Conservation (phyloP, 192 early-diverging fungal genomes). For the Rhizophagus clarus region DNA sequence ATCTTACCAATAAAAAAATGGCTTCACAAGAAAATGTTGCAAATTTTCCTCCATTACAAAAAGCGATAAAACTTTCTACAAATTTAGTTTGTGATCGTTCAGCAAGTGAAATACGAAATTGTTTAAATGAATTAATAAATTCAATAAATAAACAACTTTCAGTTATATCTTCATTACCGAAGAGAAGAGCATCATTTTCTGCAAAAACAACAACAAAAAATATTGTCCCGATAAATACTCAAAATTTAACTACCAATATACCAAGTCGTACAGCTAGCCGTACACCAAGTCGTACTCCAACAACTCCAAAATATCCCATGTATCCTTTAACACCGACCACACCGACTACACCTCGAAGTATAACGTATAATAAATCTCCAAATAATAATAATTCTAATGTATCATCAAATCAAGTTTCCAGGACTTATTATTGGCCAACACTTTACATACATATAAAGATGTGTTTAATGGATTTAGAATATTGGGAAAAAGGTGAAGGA, state of each 20-base stretch:
- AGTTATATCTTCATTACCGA: neutral
- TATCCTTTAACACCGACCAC: neutral
- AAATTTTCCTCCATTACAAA: neutral
- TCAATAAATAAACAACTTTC: neutral
- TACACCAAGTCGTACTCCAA: neutral
- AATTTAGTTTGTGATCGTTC: neutral
- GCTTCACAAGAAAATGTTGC: neutral
- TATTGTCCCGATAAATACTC: too few relatives aligned
- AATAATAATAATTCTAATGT: neutral
- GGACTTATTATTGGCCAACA: conserved; percentile 1
- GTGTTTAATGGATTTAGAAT: conserved; percentile 2
- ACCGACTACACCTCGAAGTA: neutral
- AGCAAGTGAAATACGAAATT: neutral
- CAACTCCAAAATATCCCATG: neutral
- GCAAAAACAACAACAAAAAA: too few relatives aligned
- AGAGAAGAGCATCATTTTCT: neutral
- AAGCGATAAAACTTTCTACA: neutral
- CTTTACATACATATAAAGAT: neutral
- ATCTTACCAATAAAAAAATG: neutral
- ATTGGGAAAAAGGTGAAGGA: neutral
- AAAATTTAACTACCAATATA: too few relatives aligned
- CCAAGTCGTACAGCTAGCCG: neutral
- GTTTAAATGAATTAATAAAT: neutral
- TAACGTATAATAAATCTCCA: neutral
- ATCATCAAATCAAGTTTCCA: neutral